These are phyloP conservation scores for Yarrowia porcina DNA, from an alignment of 805 yeast species.

Conservation along the genomic window DNA sequence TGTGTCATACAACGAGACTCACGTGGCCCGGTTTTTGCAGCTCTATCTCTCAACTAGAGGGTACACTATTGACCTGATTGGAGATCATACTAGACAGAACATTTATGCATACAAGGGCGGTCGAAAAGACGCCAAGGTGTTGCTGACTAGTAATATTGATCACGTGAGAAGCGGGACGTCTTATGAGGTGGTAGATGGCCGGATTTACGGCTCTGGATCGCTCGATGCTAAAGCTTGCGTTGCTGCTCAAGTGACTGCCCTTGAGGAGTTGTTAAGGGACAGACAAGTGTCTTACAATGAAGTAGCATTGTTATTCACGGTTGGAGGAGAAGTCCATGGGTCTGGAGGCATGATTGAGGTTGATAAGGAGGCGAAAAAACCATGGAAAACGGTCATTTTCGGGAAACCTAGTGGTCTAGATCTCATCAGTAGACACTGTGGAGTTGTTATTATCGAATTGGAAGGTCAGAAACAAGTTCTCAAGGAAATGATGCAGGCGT, in stretches of 20 bases:
- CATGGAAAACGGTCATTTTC: neutral
- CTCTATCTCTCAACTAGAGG: neutral
- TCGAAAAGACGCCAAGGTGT: neutral
- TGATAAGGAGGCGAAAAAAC: neutral
- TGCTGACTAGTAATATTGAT: neutral
- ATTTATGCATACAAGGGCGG: neutral
- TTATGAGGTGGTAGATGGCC: neutral
- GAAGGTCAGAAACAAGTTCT: neutral
- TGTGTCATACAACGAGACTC: neutral
- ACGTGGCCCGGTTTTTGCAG: neutral
- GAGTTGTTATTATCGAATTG: neutral
- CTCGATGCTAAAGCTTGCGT: neutral
- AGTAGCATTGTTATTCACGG: neutral
- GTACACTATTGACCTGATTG: neutral
- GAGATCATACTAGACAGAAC: neutral
- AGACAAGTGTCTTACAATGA: neutral
- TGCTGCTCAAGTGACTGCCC: neutral
- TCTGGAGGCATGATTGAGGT: conserved; percentile 3
- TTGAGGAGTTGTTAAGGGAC: neutral
- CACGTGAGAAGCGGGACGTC: neutral
- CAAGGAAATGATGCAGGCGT: neutral
- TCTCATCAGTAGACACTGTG: neutral
- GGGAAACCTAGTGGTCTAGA: neutral
- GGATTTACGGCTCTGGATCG: neutral
- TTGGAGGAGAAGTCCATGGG: neutral